phyloP scores from a whole-genome alignment of 768 basidiomycete genomes.

The Boletus rubropictus region DNA sequence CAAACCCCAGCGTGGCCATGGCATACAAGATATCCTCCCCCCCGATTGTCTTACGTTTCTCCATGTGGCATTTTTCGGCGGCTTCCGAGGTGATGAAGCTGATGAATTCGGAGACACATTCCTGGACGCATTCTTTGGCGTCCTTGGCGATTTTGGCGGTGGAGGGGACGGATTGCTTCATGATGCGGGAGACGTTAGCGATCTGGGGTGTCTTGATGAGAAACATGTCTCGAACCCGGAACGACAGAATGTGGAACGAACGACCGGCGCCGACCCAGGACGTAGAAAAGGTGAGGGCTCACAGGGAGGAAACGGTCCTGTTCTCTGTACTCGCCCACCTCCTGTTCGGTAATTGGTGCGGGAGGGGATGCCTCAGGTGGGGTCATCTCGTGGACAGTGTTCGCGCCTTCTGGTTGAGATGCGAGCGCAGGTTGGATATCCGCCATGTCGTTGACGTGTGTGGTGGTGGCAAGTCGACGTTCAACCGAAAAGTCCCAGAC shows the following conservation, averaged over 20 bases:
- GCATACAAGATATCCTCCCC: slow-evolving; percentile 96
- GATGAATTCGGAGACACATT: slow-evolving; percentile 98
- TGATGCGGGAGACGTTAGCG: slow-evolving; percentile 95
- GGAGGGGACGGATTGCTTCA: slow-evolving; percentile 86
- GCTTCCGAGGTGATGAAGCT: slow-evolving; percentile 97
- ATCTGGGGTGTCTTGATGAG: slow-evolving; percentile 43
- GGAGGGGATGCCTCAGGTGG: slow-evolving; percentile 47
- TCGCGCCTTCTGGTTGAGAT: slow-evolving; percentile 35
- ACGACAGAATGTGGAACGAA: not conserved
- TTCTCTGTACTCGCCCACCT: slow-evolving; percentile 91
- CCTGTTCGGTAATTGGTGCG: slow-evolving; percentile 81
- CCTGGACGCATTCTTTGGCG: slow-evolving; percentile 97
- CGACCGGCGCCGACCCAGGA: not conserved
- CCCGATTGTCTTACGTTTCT: slow-evolving; percentile 97
- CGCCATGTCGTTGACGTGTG: slow-evolving; percentile 20
- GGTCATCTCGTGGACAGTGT: slow-evolving; percentile 22
- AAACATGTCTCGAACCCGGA: not conserved
- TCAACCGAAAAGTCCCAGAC: not conserved
- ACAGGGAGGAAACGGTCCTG: slow-evolving; percentile 96
- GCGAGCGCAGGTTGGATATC: slow-evolving; percentile 35
- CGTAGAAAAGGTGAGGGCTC: not conserved
- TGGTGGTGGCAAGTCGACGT: not conserved
- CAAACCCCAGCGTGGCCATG: slow-evolving; percentile 90
- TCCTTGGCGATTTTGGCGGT: slow-evolving; percentile 97
- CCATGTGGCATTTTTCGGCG: slow-evolving; percentile 87